Base-by-base conservation (phyloP, 805 yeast species). In the Yarrowia deformans region DNA sequence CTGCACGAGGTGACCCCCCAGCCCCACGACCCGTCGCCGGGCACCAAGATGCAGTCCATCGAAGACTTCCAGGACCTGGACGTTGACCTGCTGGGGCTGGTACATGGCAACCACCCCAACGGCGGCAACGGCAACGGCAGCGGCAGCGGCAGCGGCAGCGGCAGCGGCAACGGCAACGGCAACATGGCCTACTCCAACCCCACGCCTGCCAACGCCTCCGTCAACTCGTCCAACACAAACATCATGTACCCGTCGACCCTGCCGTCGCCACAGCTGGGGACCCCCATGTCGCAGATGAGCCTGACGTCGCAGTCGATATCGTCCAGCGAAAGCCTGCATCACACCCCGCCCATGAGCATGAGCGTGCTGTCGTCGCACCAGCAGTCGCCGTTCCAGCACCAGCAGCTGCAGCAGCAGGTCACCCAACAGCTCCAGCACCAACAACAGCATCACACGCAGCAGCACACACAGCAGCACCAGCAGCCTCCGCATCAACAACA, bases 331-430 rank as follows among this genome's bases (percentile, higher is more conserved):
- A 45, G 66, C 34, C 66, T 60, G 14, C 66, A 56, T 16, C 63
- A 60, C 18, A 60, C 66, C 14, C 66, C 66, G 18, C 63, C 63
- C 48, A 40, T 56, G 48, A n/a, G 18, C 66, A 40, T 56, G 48
- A 43, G 34, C 42, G 52, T 14, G 52, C 52, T 34, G 37, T 35
- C 48, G 63, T 46, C 48, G 40, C 46, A 43, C 29, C 69, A 70
- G 45, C 70, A 60, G 56, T 55, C 40, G 48, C 71, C 70, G 39
- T 70, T 35, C 37, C 63, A 46, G 68, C 71, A 37, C 37, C 67
- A 54, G 43, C 45, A 35, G 13, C 70, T 55, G 23, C 52, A 16
- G 9, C 70, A 56, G 39, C 63, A 45, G 50, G 70, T 39, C 14
- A 19, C 70, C 32, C 49, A 60, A 29, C 66, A 58, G 14, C 49